Base-by-base conservation (phyloP, 306 rosid genomes). In the Elaeagnus macrophylla region DNA sequence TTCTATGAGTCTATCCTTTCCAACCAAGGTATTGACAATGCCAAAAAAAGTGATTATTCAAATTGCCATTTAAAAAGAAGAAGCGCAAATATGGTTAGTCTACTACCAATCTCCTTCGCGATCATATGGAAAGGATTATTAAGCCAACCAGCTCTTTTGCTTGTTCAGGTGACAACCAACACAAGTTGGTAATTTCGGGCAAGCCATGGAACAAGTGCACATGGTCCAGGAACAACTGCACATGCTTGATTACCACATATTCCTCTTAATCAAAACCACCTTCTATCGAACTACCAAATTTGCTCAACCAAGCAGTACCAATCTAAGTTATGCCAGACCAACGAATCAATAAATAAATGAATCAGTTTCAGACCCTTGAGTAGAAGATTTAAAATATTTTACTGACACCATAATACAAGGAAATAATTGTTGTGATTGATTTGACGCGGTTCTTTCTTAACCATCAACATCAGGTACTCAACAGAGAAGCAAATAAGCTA, bases 151-250 rank as follows among this genome's bases (percentile, higher is more conserved):
- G 78, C 80, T 67, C 80, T 74, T 74, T 75, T 48, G 42, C 58
- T 45, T 72, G 77, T 59, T 59, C 69, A 59, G 71, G 80, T 38
- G 64, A 68, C 74, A 41, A 78, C 75, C 72, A 75, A 62, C 76
- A 78, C 51, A 62, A 64, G 68, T 65, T 25, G 4, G 71, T 73
- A 51, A 61, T 51, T 66, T 54, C 7, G 53, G 68, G 70, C 61
- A 55, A 61, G 64, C 61, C 69, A 44, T 25, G 61, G 68, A 70
- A 74, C 78, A 78, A 63, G 60, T 37, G 73, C 88, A 81, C 84
- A 75, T 81, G 96, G 65, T 65, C 55, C 54, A 2, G 46, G 63
- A 76, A 63, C 82, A 80, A 64, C 39, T 20, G 69, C 95, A 80
- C 86, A 74, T 82, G 95, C 51, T 56, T 52, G 37, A 57, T 64